These are phyloP conservation scores for Skeletonema tropicum DNA, from an alignment of 108 stramenopile genomes.

Conservation along the genomic window DNA sequence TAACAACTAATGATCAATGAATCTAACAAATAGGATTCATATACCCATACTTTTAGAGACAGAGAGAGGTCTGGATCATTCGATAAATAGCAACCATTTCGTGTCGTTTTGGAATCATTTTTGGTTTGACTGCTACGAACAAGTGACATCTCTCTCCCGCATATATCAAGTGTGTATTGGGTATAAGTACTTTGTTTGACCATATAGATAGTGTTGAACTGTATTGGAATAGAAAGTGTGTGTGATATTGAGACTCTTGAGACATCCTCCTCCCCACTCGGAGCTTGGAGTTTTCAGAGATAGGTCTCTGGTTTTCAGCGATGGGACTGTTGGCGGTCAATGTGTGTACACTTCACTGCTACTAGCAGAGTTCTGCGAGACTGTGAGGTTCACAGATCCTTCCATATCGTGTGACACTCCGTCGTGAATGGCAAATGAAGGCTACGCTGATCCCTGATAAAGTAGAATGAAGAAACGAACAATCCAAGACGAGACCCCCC, in stretches of 20 bases:
- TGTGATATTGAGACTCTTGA: not conserved
- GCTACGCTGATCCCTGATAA: not conserved
- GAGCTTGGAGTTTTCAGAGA: too few species aligned
- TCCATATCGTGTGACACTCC: not conserved
- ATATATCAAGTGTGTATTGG: not conserved
- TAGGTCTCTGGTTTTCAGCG: too few species aligned
- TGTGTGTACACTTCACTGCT: not conserved
- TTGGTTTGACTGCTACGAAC: not conserved
- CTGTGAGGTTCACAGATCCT: not conserved
- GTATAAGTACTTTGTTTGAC: conserved; percentile 7
- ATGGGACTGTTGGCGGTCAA: too few species aligned
- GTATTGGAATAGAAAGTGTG: conserved; percentile 6
- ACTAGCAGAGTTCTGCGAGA: not conserved
- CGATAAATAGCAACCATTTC: not conserved
- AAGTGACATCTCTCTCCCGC: not conserved
- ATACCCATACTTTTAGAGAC: conserved; percentile 7
- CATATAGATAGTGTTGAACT: not conserved
- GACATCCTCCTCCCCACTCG: not conserved
- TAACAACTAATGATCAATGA: conserved; percentile 2
- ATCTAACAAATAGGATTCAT: conserved; percentile 2
- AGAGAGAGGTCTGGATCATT: not conserved
- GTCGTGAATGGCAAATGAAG: not conserved
- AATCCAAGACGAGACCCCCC: conserved; percentile 12
- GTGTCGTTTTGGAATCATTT: not conserved
- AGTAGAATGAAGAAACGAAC: not conserved